Base-by-base conservation (phyloP, 306 rosid species). In the Acacia crassicarpa region DNA sequence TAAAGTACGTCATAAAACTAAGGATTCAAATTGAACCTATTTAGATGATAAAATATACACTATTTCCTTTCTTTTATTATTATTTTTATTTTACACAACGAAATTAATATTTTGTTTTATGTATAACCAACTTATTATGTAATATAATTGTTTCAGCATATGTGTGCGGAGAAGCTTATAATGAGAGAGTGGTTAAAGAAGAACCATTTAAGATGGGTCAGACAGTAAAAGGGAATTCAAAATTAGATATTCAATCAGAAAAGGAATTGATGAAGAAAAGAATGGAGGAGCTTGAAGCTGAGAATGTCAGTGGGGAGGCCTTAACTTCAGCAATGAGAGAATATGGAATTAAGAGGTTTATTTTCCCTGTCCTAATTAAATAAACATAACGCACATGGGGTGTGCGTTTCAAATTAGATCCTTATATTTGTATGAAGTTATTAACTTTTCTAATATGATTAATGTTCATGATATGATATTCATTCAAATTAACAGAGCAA, bases 141-240 rank as follows among this genome's bases (percentile, higher is more conserved):
- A 54, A 20, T 20, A 8, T 19, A 54, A 17, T 7, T 19, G 0
- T 5, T 75, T 4, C 56, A 90, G 93, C 93, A 6, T 90, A 86
- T 62, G 88, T 87, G 8, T 85, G 91, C 9, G 83, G 91, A 3
- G 81, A 85, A 66, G 61, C 45, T 43, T 59, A 9, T 9, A 78
- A 80, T 49, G 82, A 9, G 53, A 43, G 33, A 41, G 16, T 1
- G 30, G 67, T 76, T 48, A 17, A 1, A 27, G 90, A 87, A 74
- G 69, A 83, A 40, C 59, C 85, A 0, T 38, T 82, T 32, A 16
- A 45, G 46, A 84, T 76, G 86, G 85, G 76, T 38, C 71, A 67
- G 6, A 67, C 59, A 8, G 46, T 53, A 2, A 56, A 83, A 2
- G 82, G 82, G 8, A 6, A 27, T 6, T 48, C 75, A 20, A 84